phyloP scores from a whole-genome alignment of 1,284 basidiomycete genomes.

The Malassezia caprae region DNA sequence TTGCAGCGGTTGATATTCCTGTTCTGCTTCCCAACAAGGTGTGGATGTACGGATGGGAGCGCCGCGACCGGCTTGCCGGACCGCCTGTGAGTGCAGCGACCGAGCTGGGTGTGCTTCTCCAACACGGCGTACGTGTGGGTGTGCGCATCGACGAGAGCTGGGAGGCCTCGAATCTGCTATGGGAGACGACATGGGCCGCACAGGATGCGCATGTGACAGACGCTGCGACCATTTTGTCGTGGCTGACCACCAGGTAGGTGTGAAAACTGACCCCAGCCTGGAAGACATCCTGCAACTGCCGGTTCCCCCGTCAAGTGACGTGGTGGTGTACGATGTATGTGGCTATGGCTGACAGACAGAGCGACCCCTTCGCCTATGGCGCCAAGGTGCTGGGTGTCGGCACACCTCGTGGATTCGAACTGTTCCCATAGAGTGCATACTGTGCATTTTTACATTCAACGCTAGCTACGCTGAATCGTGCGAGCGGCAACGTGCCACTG shows the following conservation, averaged over 20 bases:
- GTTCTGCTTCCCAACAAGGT: constrained; percentile 62
- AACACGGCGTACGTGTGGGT: constrained; percentile 64
- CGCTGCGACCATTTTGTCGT: background rate
- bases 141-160: constrained; percentile 58
- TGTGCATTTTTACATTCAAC: constrained; percentile 9
- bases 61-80: constrained; percentile 61
- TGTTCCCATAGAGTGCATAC: constrained; percentile 16
- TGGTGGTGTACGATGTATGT: constrained; percentile 56
- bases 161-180: constrained; percentile 60
- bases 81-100: constrained; percentile 63
- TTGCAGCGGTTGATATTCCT: constrained; percentile 60
- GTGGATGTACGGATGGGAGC: constrained; percentile 62
- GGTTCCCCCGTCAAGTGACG: constrained; percentile 50
- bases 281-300: constrained; percentile 58
- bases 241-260: constrained; percentile 54
- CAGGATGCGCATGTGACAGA: constrained; percentile 22
- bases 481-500: constrained; percentile 5
- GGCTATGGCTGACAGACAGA: constrained; percentile 6
- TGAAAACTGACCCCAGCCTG: constrained; percentile 58
- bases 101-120: constrained; percentile 57
- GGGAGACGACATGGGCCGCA: constrained; percentile 49
- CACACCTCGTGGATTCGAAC: constrained; percentile 19
- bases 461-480: constrained; percentile 14
- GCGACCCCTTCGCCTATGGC: constrained; percentile 54
- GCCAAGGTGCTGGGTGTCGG: constrained; percentile 57